A percentile compares a stretch with the other conserved stretches of the same genome.
phyloP scores from a whole-genome alignment of 257 asterid species.

The Jasminum sambac region DNA sequence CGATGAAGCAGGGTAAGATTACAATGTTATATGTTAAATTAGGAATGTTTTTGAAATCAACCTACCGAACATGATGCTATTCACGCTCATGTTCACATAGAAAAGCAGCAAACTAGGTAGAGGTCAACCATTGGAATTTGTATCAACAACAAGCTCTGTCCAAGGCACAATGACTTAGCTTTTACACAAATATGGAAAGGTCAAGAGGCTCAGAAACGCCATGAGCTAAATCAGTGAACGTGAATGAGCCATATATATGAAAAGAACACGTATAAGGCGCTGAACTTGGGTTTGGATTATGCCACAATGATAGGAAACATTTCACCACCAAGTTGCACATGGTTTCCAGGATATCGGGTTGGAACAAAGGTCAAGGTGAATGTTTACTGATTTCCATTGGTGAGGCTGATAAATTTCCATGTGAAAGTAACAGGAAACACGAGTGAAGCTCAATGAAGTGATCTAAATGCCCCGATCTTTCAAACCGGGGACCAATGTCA shows the following conservation, averaged over 20 bases:
- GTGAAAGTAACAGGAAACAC: conserved; percentile 88
- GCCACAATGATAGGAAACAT: conserved; percentile 99
- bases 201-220: conserved; percentile 83
- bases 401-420: conserved; percentile 93
- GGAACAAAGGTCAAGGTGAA: conserved; percentile 85
- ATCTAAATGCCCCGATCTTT: conserved; percentile 82
- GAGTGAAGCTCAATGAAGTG: conserved; percentile 93
- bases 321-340: conserved; percentile 87
- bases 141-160: not conserved
- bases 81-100: not conserved
- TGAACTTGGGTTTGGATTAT: conserved; percentile 83
- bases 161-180: not conserved
- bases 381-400: conserved; percentile 88
- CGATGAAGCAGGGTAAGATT: not conserved
- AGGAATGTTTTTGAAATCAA: not conserved
- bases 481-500: conserved; percentile 94
- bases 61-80: not conserved
- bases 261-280: conserved; percentile 89
- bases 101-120: not conserved
- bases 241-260: conserved; percentile 89
- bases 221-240: conserved; percentile 77
- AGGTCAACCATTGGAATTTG: not conserved
- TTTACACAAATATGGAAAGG: conserved; percentile 44
- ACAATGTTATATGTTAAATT: not conserved
- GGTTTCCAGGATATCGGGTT: conserved; percentile 93